Evolutionary conservation across 2,329 filamentous ascomycete genomes (phyloP), one percentile per base, ranked within the genome.

Genomic region (Fusarium austroafricanum): DNA sequence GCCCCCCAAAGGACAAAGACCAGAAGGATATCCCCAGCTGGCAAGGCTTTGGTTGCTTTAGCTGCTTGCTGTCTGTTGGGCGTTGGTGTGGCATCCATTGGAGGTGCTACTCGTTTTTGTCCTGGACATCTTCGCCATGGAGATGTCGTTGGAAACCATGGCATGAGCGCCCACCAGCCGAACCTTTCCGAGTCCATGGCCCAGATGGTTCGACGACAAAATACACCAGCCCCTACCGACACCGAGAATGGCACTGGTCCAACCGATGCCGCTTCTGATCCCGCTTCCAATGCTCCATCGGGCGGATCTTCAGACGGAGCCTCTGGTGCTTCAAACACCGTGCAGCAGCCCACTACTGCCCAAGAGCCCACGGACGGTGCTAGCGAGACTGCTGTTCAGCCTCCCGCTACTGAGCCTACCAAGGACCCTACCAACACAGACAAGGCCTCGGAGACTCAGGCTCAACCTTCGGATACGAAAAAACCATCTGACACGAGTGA

Each of bases 141-240:
- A n/a, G 61, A 67, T 21, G 21, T 65, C 14, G 26, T 61, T 26
- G 62, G 63, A 43, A 72, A 73, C 56, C 65, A 72, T 45, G 68
- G 61, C 47, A 62, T 73, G 56, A 70, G 45, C 43, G 53, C 66
- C 33, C 68, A 73, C 61, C 67, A 51, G 49, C 67, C 68, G 59
- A 71, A 73, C 55, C 47, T 73, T 42, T 73, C 71, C 38, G 66
- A 73, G 18, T 57, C 86, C 59, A 81, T 92, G 66, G 83, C 90
- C 55, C 86, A 88, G 58, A 79, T 93, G 57, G 90, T 87, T 37
- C 89, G 87, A 78, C 86, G 90, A 65, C 86, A 80, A 65, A 75
- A 89, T 66, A 77, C 80, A 54, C 71, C 71, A 33, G 57, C 23
- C 8, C 47, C 71, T n/a, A 49, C 59, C 46, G 51, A 62, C 35